Conservation (phyloP, 768 basidiomycete genomes). For the Holtermannia corniformis region DNA sequence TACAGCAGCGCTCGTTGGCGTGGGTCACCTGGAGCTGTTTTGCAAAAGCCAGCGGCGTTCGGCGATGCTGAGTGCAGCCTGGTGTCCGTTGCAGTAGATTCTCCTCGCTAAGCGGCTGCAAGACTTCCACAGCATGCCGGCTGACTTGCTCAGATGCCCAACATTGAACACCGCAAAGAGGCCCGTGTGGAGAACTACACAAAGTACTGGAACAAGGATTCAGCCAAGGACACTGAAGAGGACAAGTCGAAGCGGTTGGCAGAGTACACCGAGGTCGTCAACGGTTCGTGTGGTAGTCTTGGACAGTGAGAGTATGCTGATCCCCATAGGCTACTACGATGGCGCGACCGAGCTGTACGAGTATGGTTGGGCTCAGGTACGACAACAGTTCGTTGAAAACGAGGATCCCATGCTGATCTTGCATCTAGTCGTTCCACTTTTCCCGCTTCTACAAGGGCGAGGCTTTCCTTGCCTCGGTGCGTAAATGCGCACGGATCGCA, state of each 20-base stretch:
- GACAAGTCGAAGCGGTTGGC: conserved; percentile 66
- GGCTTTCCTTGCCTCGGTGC: conserved; percentile 41
- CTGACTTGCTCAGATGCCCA: conserved; percentile 9
- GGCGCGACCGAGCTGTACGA: conserved; percentile 93
- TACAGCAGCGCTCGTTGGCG: no score
- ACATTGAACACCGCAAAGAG: conserved; percentile 15
- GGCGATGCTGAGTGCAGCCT: no score
- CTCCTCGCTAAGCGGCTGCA: no score
- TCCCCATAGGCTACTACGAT: conserved; percentile 74
- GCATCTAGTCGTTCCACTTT: conserved; percentile 84
- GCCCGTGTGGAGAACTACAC: conserved; percentile 50
- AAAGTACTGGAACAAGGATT: conserved; percentile 83
- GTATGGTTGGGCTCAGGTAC: conserved; percentile 50
- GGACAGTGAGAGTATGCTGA: background rate
- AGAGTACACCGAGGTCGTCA: conserved; percentile 86
- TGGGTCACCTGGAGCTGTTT: no score
- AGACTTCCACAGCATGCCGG: no score
- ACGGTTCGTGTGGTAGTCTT: conserved; percentile 50
- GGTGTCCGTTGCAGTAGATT: no score
- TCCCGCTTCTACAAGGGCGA: conserved; percentile 89
- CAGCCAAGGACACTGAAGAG: conserved; percentile 54
- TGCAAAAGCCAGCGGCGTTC: no score
- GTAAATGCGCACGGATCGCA: background rate
- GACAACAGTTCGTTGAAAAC: background rate
- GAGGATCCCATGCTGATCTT: conserved; percentile 3